These are phyloP conservation scores for Platanthera zijinensis DNA, from an alignment of 106 monocot genomes.

Conservation along the genomic window DNA sequence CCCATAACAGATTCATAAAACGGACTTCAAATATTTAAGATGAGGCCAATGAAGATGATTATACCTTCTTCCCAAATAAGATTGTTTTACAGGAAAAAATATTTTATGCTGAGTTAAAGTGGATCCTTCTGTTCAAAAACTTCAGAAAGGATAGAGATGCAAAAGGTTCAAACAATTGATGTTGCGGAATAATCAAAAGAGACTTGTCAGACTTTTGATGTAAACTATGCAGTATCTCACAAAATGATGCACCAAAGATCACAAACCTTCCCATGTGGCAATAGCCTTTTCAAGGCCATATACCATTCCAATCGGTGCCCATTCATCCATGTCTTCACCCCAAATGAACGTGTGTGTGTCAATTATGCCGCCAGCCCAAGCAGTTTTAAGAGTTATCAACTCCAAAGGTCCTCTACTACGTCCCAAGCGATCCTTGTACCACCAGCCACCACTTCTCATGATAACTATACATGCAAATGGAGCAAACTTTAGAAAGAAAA, in stretches of 20 bases:
- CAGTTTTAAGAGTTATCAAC: conserved; percentile 83
- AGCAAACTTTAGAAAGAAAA: not conserved
- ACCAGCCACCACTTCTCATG: conserved; percentile 86
- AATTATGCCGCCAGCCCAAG: conserved; percentile 89
- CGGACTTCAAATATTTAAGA: not conserved
- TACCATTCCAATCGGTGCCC: conserved; percentile 89
- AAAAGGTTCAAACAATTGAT: not conserved
- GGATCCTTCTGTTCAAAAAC: not conserved
- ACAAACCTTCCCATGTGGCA: conserved; percentile 85
- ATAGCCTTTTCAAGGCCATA: conserved; percentile 85
- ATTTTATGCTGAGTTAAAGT: not conserved
- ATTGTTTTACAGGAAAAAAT: not conserved
- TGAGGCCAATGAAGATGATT: not conserved
- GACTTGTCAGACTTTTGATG: no score
- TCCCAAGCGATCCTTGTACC: conserved; percentile 81
- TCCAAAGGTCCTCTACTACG: conserved; percentile 80
- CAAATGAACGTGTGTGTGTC: conserved; percentile 80
- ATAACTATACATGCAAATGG: conserved; percentile 36
- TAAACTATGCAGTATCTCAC: not conserved
- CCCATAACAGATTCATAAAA: not conserved
- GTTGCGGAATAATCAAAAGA: not conserved
- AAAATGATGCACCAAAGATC: not conserved
- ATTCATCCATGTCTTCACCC: conserved; percentile 96
- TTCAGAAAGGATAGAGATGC: no score
- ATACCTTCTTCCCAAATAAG: not conserved